A percentile compares a stretch with the other conserved stretches of the same genome.
These are phyloP conservation scores for Gossypium mustelinum DNA, from an alignment of 345 rosid genomes.

Conservation along the genomic window DNA sequence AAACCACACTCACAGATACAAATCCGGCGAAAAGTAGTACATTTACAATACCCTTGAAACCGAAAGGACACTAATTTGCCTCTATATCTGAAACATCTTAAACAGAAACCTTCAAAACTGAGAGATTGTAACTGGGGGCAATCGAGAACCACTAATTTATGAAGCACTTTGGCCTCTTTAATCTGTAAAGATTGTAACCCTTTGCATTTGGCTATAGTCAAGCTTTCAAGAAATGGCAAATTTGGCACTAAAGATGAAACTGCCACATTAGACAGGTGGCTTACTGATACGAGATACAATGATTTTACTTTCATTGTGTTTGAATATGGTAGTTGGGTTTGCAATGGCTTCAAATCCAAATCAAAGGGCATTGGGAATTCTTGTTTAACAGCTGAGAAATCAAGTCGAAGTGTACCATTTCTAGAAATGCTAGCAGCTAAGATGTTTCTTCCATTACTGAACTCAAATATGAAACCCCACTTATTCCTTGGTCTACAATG, in stretches of 20 bases:
- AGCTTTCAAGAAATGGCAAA: not conserved
- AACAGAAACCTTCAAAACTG: not conserved
- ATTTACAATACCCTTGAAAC: not conserved
- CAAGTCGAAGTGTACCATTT: not conserved
- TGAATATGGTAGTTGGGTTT: not conserved
- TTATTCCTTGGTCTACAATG: too few species aligned
- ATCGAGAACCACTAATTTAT: too few species aligned
- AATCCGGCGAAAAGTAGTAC: not conserved
- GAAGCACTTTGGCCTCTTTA: not conserved
- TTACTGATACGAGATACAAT: not conserved
- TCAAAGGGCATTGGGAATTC: not conserved
- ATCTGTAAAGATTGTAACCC: not conserved
- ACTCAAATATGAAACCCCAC: too few species aligned
- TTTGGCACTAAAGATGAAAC: not conserved
- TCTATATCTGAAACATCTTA: not conserved
- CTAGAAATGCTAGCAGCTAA: not conserved
- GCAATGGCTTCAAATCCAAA: not conserved
- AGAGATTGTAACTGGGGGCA: too few species aligned
- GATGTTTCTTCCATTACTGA: not conserved
- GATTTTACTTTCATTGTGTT: not conserved
- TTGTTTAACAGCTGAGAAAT: not conserved
- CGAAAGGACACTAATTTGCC: not conserved
- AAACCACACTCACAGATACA: not conserved
- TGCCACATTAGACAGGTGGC: not conserved
- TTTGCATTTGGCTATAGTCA: not conserved